phyloP scores from a whole-genome alignment of 2,329 filamentous ascomycete genomes.

The Rhexocercosporidium sp. region DNA sequence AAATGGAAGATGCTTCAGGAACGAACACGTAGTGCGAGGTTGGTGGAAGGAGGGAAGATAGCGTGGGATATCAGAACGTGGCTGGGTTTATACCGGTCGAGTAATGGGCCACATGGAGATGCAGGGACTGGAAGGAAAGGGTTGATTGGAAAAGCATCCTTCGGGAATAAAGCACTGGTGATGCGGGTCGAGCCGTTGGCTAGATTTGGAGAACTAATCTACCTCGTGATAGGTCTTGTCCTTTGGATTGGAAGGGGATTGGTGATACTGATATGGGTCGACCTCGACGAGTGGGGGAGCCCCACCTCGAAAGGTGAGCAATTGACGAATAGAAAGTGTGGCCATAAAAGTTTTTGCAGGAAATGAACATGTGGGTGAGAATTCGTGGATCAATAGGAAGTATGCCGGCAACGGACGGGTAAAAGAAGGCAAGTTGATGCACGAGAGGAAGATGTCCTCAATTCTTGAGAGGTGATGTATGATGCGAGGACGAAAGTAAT shows the following conservation, averaged over 20 bases:
- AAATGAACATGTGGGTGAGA: neutral
- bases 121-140: neutral
- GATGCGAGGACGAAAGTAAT: neutral
- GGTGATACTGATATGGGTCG: neutral
- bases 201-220: neutral
- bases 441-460: neutral
- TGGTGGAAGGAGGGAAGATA: neutral
- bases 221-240: neutral
- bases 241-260: neutral
- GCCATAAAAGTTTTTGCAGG: neutral
- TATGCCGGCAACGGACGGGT: neutral
- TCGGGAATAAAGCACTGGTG: neutral
- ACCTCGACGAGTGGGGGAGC: neutral
- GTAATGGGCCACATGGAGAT: neutral
- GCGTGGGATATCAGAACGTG: neutral
- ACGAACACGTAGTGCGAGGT: slow-evolving; percentile 4
- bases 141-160: slow-evolving; percentile 1
- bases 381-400: slow-evolving; percentile 5
- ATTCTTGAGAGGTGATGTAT: neutral
- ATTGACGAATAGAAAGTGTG: neutral
- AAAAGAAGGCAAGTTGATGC: neutral
- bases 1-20: neutral
- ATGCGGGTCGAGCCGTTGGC: slow-evolving; percentile 2
- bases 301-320: neutral
- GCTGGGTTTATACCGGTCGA: neutral